Evolutionary conservation across 257 asterid species (phyloP), one percentile per base, ranked within the genome.

Genomic region (Gentiana dahurica): DNA sequence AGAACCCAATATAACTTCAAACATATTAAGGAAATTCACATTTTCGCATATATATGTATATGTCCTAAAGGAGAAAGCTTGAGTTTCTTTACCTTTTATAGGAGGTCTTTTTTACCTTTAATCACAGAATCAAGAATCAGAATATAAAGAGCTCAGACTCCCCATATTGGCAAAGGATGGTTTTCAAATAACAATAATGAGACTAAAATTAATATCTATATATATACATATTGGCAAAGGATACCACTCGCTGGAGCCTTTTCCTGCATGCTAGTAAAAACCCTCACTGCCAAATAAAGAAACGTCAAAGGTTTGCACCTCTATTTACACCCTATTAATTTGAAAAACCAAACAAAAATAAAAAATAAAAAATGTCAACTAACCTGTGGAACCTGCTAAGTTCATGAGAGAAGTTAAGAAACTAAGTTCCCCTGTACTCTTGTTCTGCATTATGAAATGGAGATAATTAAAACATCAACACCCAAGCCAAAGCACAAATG

Each of bases 401-500:
- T 91, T 91, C 97, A 91, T 91, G 7, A 87, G 75, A 36, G 85
- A 85, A 38, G 98, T 91, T 68, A 91, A 67, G 59, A 85, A 83
- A 82, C 98, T 91, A 60, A 91, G 94, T 77, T 91, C 94, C 63
- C 98, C 98, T 0, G 98, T 91, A 64, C 98, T 81, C 68, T 81
- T 84, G 69, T 80, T 81, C 98, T 91, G 94, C 77, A 63, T 68
- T 45, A 64, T 63, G 13, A 68, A 61, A 51, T 15, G 43, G 13
- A 10, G 61, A 65, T 61, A 49, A 65, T 74, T 41, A 66, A 58
- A 59, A 7, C 39, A 24, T 24, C 24, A 24, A 24, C 24, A 24
- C 24, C 24, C 24, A 24, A 24, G 24, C 24, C 24, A 24, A 24
- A 24, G 24, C 24, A 24, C 24, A 24, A 24, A 24, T 24, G 24